These are phyloP conservation scores for Fusarium chuoi DNA, from an alignment of 2,329 filamentous ascomycete genomes.

Conservation along the genomic window DNA sequence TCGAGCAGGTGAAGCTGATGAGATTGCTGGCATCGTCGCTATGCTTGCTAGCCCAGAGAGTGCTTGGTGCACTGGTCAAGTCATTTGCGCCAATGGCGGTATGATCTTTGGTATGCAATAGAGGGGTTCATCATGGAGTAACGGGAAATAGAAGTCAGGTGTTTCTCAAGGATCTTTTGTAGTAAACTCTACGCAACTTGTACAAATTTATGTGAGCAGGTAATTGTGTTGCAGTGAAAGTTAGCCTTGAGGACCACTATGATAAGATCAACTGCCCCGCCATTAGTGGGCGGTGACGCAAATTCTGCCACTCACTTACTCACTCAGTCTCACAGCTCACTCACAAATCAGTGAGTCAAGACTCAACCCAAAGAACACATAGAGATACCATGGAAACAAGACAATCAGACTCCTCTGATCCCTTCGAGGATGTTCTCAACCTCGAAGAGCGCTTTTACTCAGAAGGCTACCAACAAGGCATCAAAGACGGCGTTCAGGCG, in stretches of 20 bases:
- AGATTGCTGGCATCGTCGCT: constrained; percentile 40
- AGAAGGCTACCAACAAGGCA: constrained; percentile 81
- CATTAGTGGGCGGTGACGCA: constrained; percentile 41
- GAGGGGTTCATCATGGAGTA: not conserved
- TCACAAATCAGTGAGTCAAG: constrained; percentile 34
- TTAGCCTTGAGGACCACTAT: not conserved
- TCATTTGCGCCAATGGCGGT: constrained; percentile 45
- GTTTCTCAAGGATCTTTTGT: constrained; percentile 17
- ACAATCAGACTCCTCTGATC: constrained; percentile 54
- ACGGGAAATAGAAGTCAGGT: constrained; percentile 5
- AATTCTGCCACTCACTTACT: constrained; percentile 41
- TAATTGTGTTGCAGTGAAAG: not conserved
- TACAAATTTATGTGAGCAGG: not conserved
- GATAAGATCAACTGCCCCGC: constrained; percentile 37
- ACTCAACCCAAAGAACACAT: not conserved
- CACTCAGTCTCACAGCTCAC: constrained; percentile 22
- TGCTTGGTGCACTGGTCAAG: constrained; percentile 43
- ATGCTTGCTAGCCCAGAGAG: constrained; percentile 43
- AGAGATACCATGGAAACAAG: constrained; percentile 19
- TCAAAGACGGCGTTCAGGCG: constrained; percentile 77
- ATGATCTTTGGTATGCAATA: constrained; percentile 46
- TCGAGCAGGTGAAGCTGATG: constrained; percentile 42
- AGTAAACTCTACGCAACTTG: not conserved
- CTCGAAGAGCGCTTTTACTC: constrained; percentile 79
- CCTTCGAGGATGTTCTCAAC: constrained; percentile 67